phyloP scores from a whole-genome alignment of 805 yeast genomes.

The Metschnikowia santaceciliae region DNA sequence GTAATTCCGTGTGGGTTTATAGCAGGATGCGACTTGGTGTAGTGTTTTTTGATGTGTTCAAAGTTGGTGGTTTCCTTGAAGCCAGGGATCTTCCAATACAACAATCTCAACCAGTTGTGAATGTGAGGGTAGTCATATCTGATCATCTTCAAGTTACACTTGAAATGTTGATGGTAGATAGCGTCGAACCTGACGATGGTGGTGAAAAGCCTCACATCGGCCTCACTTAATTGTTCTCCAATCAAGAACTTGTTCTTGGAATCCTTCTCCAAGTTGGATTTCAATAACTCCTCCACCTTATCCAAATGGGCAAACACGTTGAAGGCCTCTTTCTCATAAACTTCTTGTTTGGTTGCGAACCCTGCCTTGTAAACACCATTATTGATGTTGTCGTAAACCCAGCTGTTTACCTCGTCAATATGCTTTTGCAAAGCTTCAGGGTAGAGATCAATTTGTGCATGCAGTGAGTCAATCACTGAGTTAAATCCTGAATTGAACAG shows the following conservation, averaged over 20 bases:
- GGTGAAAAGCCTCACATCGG: conserved; percentile 82
- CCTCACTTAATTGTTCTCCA: conserved; percentile 76
- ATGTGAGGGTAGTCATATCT: conserved; percentile 74
- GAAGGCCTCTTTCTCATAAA: conserved; percentile 65
- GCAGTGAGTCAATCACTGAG: conserved; percentile 46
- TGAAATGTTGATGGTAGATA: conserved; percentile 92
- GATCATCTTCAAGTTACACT: conserved; percentile 81
- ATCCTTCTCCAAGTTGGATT: conserved; percentile 34
- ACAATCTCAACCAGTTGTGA: conserved; percentile 73
- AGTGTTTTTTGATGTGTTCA: conserved; percentile 87
- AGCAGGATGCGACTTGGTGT: conserved; percentile 76
- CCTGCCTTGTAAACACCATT: conserved; percentile 94
- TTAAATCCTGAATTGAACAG: conserved; percentile 76
- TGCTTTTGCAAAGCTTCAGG: conserved; percentile 51
- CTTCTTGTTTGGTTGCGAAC: conserved; percentile 79
- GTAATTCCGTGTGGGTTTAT: conserved; percentile 83
- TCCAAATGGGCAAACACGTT: conserved; percentile 66
- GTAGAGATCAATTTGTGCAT: conserved; percentile 53
- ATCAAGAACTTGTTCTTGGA: conserved; percentile 37
- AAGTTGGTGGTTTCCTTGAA: conserved; percentile 79
- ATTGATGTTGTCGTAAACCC: conserved; percentile 83
- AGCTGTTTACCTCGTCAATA: conserved; percentile 74
- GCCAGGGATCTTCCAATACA: conserved; percentile 76
- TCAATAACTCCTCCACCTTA: conserved; percentile 60
- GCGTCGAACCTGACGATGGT: conserved; percentile 90